Conservation (phyloP, 441 rosid species). For the Aquilaria agallochum region DNA sequence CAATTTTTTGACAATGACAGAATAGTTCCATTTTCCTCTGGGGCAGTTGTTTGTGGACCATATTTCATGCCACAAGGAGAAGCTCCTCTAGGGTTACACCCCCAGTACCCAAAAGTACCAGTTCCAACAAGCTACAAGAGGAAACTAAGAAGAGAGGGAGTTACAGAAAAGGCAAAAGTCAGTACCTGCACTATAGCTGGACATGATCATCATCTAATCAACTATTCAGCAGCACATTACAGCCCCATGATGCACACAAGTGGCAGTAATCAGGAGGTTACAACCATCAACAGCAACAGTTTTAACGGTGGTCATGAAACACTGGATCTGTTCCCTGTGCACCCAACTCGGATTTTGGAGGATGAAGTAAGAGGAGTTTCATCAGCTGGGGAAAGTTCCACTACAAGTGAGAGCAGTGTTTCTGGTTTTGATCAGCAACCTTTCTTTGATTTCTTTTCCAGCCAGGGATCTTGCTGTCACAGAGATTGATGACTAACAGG, state of each 20-base stretch:
- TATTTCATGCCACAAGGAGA: conserved; percentile 37
- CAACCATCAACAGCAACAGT: neutral
- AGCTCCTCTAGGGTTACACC: conserved; percentile 24
- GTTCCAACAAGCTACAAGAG: conserved; percentile 29
- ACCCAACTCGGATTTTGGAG: conserved; percentile 38
- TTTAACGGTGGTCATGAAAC: conserved; percentile 27
- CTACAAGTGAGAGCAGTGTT: conserved; percentile 12
- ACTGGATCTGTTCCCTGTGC: conserved; percentile 68
- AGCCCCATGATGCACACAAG: conserved; percentile 6
- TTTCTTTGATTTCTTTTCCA: conserved; percentile 66
- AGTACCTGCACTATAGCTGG: conserved; percentile 9
- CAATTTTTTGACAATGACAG: no score
- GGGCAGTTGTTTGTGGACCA: conserved; percentile 39
- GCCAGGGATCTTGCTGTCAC: conserved; percentile 4
- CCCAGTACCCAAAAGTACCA: conserved; percentile 26
- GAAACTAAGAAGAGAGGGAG: conserved; percentile 21
- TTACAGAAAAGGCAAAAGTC: conserved; percentile 13
- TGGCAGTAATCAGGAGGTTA: neutral
- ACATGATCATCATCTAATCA: conserved; percentile 10
- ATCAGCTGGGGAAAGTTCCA: conserved; percentile 16
- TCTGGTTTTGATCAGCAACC: conserved; percentile 27
- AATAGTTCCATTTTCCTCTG: no score
- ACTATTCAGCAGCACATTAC: neutral
- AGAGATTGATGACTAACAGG: no score
- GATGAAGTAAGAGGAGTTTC: conserved; percentile 2